These are phyloP conservation scores for Candida maris DNA, from an alignment of 805 yeast genomes.

Conservation along the genomic window DNA sequence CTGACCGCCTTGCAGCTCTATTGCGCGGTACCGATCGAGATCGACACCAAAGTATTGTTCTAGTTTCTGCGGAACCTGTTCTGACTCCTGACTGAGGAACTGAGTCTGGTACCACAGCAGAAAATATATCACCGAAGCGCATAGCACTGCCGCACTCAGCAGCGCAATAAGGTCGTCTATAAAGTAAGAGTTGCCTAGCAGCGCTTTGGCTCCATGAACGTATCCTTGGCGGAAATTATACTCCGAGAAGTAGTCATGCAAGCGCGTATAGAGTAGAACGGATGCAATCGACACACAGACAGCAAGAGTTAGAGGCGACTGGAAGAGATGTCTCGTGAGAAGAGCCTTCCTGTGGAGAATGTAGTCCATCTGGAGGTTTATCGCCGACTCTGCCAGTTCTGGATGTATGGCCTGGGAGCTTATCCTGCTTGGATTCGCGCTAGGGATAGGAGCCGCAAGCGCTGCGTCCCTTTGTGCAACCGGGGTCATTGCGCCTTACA, in stretches of 20 bases:
- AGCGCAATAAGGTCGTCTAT: constrained; percentile 29
- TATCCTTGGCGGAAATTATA: constrained; percentile 19
- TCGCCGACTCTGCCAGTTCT: constrained; percentile 53
- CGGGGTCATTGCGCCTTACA: constrained; percentile 2
- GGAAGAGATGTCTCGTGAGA: constrained; percentile 43
- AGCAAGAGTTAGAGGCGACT: constrained; percentile 41
- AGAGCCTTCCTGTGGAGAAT: constrained; percentile 44
- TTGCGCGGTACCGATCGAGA: constrained; percentile 41
- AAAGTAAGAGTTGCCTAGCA: constrained; percentile 21
- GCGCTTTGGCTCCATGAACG: constrained; percentile 9
- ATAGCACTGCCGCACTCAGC: constrained; percentile 37
- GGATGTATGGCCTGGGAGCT: constrained; percentile 50
- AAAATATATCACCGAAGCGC: constrained; percentile 39
- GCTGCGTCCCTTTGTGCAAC: constrained; percentile 46
- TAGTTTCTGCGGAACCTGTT: constrained; percentile 34
- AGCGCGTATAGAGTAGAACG: constrained; percentile 11
- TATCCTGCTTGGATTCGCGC: constrained; percentile 49
- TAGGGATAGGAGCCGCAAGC: constrained; percentile 53
- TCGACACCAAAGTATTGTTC: constrained; percentile 48
- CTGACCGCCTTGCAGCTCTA: constrained; percentile 8
- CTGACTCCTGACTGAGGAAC: constrained; percentile 42
- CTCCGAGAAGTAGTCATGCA: constrained; percentile 21
- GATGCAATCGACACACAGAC: constrained; percentile 24
- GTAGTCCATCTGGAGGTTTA: constrained; percentile 63
- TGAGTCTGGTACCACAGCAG: constrained; percentile 42